Percentiles rank a stretch among this genome's conserved stretches.
Evolutionary conservation across 78 protist species (phyloP).

Genomic region (Cyanophora paradoxa): DNA sequence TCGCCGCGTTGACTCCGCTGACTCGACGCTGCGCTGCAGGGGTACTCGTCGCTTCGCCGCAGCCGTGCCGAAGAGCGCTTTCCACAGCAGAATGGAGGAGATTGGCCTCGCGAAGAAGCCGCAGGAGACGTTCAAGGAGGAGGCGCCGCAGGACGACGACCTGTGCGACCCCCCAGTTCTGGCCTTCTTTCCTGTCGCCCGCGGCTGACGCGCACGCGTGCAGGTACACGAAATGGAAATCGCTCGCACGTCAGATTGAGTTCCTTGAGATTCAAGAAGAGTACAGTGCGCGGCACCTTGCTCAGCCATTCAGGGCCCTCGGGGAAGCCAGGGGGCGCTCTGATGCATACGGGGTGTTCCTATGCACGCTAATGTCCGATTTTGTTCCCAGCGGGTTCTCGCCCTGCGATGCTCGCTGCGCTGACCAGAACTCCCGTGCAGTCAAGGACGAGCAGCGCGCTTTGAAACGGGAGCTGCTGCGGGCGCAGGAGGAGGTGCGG

Average conservation of each 20-base stretch:
- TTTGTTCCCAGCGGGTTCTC: not conserved
- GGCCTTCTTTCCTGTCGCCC: not conserved
- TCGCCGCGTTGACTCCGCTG: too few relatives aligned
- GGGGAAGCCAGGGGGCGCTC: too few relatives aligned
- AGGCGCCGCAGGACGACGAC: not conserved
- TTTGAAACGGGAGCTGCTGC: slow-evolving; percentile 86
- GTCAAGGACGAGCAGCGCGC: slow-evolving; percentile 86
- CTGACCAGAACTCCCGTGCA: slow-evolving; percentile 56
- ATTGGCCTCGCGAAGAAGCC: slow-evolving; percentile 7
- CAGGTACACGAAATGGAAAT: slow-evolving; percentile 56
- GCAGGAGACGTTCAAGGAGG: too few relatives aligned
- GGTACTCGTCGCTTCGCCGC: too few relatives aligned
- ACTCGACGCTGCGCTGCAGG: too few relatives aligned
- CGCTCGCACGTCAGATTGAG: slow-evolving; percentile 73
- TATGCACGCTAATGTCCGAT: not conserved
- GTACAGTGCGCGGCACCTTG: not conserved
- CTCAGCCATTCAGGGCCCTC: too few relatives aligned
- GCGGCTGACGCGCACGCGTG: slow-evolving; percentile 25
- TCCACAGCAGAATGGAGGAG: slow-evolving; percentile 12
- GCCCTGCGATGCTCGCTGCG: not conserved
- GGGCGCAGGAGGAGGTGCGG: slow-evolving; percentile 94
- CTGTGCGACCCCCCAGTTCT: not conserved
- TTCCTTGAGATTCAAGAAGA: slow-evolving; percentile 81
- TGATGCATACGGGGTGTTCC: too few relatives aligned
- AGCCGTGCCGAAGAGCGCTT: too few relatives aligned